Conservation (phyloP, 768 basidiomycete species). For the Pisolithus sp. region DNA sequence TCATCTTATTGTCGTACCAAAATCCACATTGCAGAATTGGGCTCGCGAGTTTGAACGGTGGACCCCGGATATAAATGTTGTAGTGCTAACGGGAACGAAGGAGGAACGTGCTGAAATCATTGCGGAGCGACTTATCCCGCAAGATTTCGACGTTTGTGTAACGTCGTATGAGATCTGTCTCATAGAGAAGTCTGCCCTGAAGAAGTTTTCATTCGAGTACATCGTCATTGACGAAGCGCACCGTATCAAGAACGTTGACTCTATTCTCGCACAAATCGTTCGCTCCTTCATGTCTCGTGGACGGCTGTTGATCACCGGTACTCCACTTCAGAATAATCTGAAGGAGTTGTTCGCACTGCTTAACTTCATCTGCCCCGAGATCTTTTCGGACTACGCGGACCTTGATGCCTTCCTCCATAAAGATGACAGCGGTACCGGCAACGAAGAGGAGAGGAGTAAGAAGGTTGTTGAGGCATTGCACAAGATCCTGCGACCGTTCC, state of each 20-base stretch:
- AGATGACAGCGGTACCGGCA: constrained; percentile 60
- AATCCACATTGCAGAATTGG: constrained; percentile 98
- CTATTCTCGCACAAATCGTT: constrained; percentile 91
- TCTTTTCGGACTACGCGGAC: constrained; percentile 87
- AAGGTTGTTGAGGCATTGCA: constrained; percentile 95
- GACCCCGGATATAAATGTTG: constrained; percentile 82
- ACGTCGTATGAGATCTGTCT: constrained; percentile 97
- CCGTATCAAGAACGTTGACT: constrained; percentile 98
- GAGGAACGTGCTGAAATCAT: constrained; percentile 87
- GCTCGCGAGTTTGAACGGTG: constrained; percentile 85
- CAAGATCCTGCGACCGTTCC: constrained; percentile 92
- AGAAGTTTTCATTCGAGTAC: constrained; percentile 96
- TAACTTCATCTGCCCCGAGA: constrained; percentile 96
- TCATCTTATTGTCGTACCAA: constrained; percentile 96
- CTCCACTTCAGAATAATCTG: constrained; percentile 93
- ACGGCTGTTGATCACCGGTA: constrained; percentile 91
- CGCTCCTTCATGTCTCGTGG: constrained; percentile 85
- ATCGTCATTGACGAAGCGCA: constrained; percentile 99
- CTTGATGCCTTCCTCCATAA: constrained; percentile 92
- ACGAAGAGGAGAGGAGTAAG: constrained; percentile 79
- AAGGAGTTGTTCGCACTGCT: constrained; percentile 90
- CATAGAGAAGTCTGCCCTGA: constrained; percentile 86
- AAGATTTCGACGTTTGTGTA: constrained; percentile 90
- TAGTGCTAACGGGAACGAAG: constrained; percentile 78
- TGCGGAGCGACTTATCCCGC: constrained; percentile 67